These are phyloP conservation scores for Herpotrichia juniperi DNA, from an alignment of 2,329 filamentous ascomycete species.

Conservation along the genomic window DNA sequence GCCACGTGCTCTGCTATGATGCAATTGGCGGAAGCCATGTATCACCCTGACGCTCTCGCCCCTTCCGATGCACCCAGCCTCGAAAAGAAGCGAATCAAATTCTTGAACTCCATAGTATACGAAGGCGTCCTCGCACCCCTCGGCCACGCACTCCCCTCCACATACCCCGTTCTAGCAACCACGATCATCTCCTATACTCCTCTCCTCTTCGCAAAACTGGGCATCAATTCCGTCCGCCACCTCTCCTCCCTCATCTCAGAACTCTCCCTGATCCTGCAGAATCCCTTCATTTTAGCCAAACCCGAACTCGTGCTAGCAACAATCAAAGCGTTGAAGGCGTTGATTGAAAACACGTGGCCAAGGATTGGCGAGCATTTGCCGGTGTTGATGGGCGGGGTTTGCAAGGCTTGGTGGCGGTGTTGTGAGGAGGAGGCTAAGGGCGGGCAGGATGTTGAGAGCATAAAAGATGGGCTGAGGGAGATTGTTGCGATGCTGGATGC, in stretches of 20 bases:
- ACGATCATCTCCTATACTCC: slow-evolving; percentile 60
- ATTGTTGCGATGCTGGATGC: slow-evolving; percentile 33
- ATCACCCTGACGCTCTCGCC: slow-evolving; percentile 27
- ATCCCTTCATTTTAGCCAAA: slow-evolving; percentile 69
- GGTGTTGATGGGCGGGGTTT: slow-evolving; percentile 63
- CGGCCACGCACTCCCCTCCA: slow-evolving; percentile 59
- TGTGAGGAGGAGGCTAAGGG: slow-evolving; percentile 22
- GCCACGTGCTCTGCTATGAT: slow-evolving; percentile 72
- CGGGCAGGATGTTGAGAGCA: slow-evolving; percentile 18
- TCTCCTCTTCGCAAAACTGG: slow-evolving; percentile 61
- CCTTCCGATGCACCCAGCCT: slow-evolving; percentile 14
- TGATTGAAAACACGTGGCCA: slow-evolving; percentile 72
- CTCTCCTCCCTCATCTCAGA: slow-evolving; percentile 73
- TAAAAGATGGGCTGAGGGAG: slow-evolving; percentile 28
- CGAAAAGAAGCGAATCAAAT: slow-evolving; percentile 22
- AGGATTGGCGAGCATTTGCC: slow-evolving; percentile 57
- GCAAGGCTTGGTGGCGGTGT: slow-evolving; percentile 42
- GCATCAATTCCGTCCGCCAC: slow-evolving; percentile 70
- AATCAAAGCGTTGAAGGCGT: slow-evolving; percentile 59
- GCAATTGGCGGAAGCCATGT: slow-evolving; percentile 57
- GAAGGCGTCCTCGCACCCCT: slow-evolving; percentile 52
- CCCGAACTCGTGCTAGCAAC: slow-evolving; percentile 61
- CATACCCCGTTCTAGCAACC: slow-evolving; percentile 63
- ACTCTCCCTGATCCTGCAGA: slow-evolving; percentile 67
- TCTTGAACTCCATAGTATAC: slow-evolving; percentile 54